Evolutionary conservation across 441 rosid species (phyloP), one percentile per base, ranked within the genome.

Genomic region (Gossypium trilobum): DNA sequence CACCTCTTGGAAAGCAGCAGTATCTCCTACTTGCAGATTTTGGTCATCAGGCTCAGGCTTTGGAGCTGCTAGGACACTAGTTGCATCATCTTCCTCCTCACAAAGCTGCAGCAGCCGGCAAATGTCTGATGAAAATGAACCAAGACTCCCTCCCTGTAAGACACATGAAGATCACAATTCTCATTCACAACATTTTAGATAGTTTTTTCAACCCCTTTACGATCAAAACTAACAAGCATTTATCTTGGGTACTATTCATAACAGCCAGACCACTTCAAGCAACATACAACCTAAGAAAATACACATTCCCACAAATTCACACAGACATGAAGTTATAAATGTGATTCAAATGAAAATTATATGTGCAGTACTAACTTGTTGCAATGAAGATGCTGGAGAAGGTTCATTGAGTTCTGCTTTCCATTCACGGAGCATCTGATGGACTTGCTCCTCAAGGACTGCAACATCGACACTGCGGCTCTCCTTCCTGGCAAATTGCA

Each of bases 401-500:
- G 99, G 97, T 76, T 95, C 98, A 56, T 95, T 91, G 76, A 95
- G 99, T 83, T 95, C 99, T 0, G 98, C 75, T 78, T 95, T 95
- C 99, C 99, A 95, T 69, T 95, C 99, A 10, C 96, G 91, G 19
- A 95, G 98, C 99, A 92, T 95, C 90, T 92, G 99, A 78, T 95
- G 97, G 17, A 93, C 98, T 84, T 91, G 99, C 85, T 95, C 99
- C 84, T 91, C 99, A 9, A 95, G 96, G 44, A 95, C 86, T 1
- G 83, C 77, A 1, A 80, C 99, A 79, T 95, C 98, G 54, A 80
- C 50, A 4, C 20, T 23, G 25, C 98, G 93, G 76, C 96, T 87
- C 79, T 95, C 98, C 80, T 91, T 95, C 82, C 96, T 86, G 0
- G 99, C 98, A 80, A 85, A 88, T 69, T 95, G 99, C 78, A 95